Base-by-base conservation (phyloP, 75 land plant genomes). In the Isoetes taiwanensis region DNA sequence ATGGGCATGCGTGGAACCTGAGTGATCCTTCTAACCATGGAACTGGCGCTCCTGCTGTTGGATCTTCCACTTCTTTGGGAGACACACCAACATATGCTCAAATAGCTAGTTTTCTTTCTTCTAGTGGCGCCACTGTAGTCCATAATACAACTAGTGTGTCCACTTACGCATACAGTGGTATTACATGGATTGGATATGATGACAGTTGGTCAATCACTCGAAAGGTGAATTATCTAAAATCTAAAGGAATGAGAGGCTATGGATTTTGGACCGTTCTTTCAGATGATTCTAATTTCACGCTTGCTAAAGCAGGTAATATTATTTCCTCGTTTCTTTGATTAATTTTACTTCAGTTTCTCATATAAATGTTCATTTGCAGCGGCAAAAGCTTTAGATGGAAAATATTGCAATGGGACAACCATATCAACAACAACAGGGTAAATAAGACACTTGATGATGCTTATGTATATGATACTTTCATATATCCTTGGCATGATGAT, bases 91-190 rank as follows among this genome's bases (percentile, higher is more conserved):
- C 50, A 23, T 46, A 6, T 16, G 50, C 50, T n/a, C n/a, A 6
- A 4, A 46, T 46, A 6, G 50, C n/a, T 16, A 46, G 50, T 23
- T 46, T 46, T 23, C 23, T 46, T 16, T 16, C 50, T 5, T 46
- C 50, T 4, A 8, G n/a, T 46, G 50, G 50, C 23, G 50, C 50
- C 23, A 8, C 50, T n/a, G 50, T 46, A 23, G 50, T 46, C 4
- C 50, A 46, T n/a, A 46, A 46, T 46, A n/a, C 5, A 19, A 46
- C n/a, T n/a, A 46, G 21, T 16, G 50, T 46, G 4, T 46, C 50
- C 50, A 46, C 50, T 6, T 46, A 46, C n/a, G 50, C 50, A 23
- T 46, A 46, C 50, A 46, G 50, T 46, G 50, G 50, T 5, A 46
- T 4, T 46, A 19, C 50, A 6, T 46, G 50, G 50, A 19, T 46